Conservation (phyloP, 139 green algal genomes). For the Picochlorum sp. region DNA sequence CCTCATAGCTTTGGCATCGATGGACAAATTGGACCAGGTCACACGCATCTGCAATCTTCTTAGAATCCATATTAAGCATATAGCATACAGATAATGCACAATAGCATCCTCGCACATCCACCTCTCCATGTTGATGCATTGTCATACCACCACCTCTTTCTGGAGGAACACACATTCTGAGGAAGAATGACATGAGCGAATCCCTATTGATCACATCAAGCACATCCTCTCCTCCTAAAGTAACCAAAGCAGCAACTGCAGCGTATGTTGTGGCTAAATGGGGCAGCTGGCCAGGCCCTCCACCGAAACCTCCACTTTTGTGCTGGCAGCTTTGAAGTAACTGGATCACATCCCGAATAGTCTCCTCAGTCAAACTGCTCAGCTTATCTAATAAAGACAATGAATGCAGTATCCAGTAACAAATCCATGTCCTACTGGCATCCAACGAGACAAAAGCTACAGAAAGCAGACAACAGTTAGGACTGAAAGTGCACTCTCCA, state of each 20-base stretch:
- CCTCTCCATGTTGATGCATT: constrained; percentile 89
- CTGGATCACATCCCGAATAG: constrained; percentile 34
- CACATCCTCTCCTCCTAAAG: constrained; percentile 61
- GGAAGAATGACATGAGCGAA: constrained; percentile 57
- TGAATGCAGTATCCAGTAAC: constrained; percentile 84
- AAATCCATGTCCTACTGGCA: constrained; percentile 79
- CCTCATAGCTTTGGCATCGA: constrained; percentile 79
- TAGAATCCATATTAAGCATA: constrained; percentile 65
- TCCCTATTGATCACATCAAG: constrained; percentile 45
- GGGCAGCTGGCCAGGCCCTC: constrained; percentile 78
- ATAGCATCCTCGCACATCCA: constrained; percentile 88
- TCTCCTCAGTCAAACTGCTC: not conserved
- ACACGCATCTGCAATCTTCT: constrained; percentile 34
- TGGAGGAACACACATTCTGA: constrained; percentile 54
- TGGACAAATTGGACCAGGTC: constrained; percentile 55
- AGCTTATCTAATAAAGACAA: constrained; percentile 62
- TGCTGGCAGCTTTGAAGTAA: constrained; percentile 73
- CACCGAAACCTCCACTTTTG: constrained; percentile 73
- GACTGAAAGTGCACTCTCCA: not conserved
- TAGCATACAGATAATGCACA: constrained; percentile 70
- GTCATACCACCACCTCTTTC: constrained; percentile 67
- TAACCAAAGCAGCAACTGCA: constrained; percentile 71
- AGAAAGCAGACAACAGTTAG: not conserved
- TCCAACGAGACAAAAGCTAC: constrained; percentile 62
- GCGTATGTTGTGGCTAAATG: constrained; percentile 93